Percentiles rank a stretch among this genome's conserved stretches.
phyloP scores from a whole-genome alignment of 2,329 filamentous ascomycete genomes.

The Domatiomyces catenatus region DNA sequence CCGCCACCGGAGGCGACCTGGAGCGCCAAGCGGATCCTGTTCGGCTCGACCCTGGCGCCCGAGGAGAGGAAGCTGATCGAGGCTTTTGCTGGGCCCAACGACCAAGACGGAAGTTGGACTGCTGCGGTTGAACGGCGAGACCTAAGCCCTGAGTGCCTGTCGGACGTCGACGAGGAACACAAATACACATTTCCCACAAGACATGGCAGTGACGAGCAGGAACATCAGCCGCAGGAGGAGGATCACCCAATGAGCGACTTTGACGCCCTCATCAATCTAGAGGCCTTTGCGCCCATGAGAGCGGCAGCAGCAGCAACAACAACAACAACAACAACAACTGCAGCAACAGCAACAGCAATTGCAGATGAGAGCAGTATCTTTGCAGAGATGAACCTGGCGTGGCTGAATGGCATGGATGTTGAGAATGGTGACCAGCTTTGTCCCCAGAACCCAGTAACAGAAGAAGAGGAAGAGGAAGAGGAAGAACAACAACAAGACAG shows the following conservation, averaged over 20 bases:
- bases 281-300: slow-evolving; percentile 17
- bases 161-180: slow-evolving; percentile 1
- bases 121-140: neutral
- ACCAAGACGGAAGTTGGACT: slow-evolving; percentile 3
- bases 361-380: slow-evolving; percentile 7
- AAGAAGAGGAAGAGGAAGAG: too few relatives aligned
- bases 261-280: slow-evolving; percentile 32
- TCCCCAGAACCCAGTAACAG: too few relatives aligned
- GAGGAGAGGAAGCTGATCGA: slow-evolving; percentile 10
- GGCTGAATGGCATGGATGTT: slow-evolving; percentile 13
- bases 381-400: slow-evolving; percentile 10
- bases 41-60: slow-evolving; percentile 10
- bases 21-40: slow-evolving; percentile 8
- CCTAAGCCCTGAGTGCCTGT: neutral
- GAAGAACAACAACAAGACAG: too few relatives aligned
- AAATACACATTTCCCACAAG: neutral
- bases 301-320: neutral
- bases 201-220: slow-evolving; percentile 1
- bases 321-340: too few relatives aligned
- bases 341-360: too few relatives aligned
- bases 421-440: neutral
- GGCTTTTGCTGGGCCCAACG: slow-evolving; percentile 8
- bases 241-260: slow-evolving; percentile 28
- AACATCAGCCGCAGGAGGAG: slow-evolving; percentile 13
- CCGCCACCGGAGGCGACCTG: slow-evolving; percentile 16